Evolutionary conservation across 139 green algal genomes (phyloP), one percentile per base, ranked within the genome.

Genomic region (Closterium sp.): DNA sequence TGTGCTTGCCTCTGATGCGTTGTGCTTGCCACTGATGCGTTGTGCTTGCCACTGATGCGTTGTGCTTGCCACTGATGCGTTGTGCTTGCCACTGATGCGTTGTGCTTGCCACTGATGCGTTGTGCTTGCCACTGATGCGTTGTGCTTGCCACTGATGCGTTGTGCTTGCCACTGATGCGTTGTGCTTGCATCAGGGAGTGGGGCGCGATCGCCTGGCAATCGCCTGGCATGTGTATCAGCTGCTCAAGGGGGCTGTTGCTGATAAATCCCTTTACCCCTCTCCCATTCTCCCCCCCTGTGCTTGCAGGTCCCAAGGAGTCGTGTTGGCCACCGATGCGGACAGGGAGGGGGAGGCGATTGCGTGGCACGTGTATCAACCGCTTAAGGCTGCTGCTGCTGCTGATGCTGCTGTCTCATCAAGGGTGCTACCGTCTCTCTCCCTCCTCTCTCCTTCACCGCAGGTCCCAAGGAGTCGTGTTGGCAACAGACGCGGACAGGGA

Each of bases 271-370:
- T n/a, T n/a, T 62, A 13, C 7, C 85, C 31, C 21, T 6, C 3
- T 3, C 9, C 42, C 7, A 2, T 29, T 70, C 9, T 28, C 34
- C 7, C 22, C 9, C 34, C 34, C 34, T 31, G n/a, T n/a, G n/a
- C 45, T 5, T 34, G 17, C 45, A 92, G 88, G 38, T 34, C 42
- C 2, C 30, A 27, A 24, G 17, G 85, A 30, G 88, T 99, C 31
- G 28, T 99, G 31, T 95, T 99, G 89, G 98, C 98, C 13, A 99
- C 97, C 0, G 98, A 99, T 93, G 98, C 98, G 7, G 98, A 99
- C 95, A 38, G 95, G 22, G 95, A 95, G 94, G 98, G 98, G 3
- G 98, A 99, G 96, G 98, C 97, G 92, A 99, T 99, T 87, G 96
- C 96, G 29, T 99, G 98, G 98, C 98, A 99, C 95, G 86, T 99